These are phyloP conservation scores for Plectosphaerella cucumerina DNA, from an alignment of 2,329 filamentous ascomycete species.

Conservation along the genomic window DNA sequence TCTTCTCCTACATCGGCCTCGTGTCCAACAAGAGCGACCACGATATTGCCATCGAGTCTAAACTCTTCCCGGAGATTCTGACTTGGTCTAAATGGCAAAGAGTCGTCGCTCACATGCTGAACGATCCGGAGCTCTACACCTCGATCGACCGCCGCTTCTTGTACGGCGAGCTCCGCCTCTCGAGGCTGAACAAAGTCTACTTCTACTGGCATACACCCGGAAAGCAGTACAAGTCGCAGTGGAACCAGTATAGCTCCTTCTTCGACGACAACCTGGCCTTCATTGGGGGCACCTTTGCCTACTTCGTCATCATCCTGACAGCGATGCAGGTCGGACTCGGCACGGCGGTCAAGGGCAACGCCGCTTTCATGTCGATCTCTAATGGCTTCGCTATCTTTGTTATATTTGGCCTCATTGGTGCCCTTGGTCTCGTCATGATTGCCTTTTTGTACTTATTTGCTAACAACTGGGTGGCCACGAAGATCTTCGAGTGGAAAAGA, in stretches of 20 bases:
- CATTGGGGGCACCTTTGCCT: no score
- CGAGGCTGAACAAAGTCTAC: constrained; percentile 36
- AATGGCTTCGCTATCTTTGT: constrained; percentile 46
- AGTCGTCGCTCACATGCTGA: no score
- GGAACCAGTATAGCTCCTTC: constrained; percentile 31
- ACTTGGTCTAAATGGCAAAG: no score
- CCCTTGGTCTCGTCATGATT: constrained; percentile 16
- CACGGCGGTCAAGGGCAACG: constrained; percentile 26
- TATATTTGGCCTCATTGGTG: constrained; percentile 33
- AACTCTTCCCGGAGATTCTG: no score
- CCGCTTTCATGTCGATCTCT: constrained; percentile 34
- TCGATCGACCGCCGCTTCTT: constrained; percentile 31
- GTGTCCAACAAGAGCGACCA: no score
- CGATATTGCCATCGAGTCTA: no score
- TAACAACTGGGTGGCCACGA: constrained; percentile 11
- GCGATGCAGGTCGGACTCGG: constrained; percentile 46
- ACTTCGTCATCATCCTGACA: constrained; percentile 39
- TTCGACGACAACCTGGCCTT: constrained; percentile 37
- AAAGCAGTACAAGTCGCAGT: constrained; percentile 16
- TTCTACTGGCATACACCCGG: constrained; percentile 20
- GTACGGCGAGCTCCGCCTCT: constrained; percentile 37
- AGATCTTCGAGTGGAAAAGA: no score
- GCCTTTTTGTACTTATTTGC: constrained; percentile 12
- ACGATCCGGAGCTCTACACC: no score
- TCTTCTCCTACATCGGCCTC: no score